Evolutionary conservation across 768 basidiomycete species (phyloP), one percentile per base, ranked within the genome.

Genomic region (Termitomyces heimii): DNA sequence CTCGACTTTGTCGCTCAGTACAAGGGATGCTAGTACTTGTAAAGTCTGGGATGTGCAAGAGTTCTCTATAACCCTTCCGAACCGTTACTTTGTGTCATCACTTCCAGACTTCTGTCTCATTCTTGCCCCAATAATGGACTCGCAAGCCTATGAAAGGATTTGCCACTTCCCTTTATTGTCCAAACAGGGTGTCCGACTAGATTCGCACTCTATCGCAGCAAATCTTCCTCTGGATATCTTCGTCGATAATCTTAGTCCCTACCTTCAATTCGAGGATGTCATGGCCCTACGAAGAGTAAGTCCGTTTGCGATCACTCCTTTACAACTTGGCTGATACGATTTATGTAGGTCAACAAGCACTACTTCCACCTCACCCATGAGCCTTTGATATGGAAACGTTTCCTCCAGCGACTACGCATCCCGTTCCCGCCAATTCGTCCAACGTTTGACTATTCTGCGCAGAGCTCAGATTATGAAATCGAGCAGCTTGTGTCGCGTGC

Each of bases 341-440:
- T 12, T 16, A 14, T 47, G 3, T 56, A 86, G 88, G 81, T 83
- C 31, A 82, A 77, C 72, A 83, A 77, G 62, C 65, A 77, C 4
- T 83, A 83, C 62, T 86, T 80, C 63, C 67, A 82, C 31, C 74
- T 89, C 57, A 86, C 85, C 0, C 84, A 88, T 56, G 81, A 88
- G 60, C 80, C 85, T 18, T 70, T 81, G 46, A 82, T 88, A 40
- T 89, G 88, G 88, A 86, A 84, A 66, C 79, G 80, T 18, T 81
- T 85, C 58, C 70, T 89, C 57, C 67, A 71, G 40, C 67, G 70
- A n/a, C 73, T 86, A 60, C 74, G 74, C 26, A 72, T 84, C n/a
- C 83, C 82, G 9, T 69, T 85, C 18, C 80, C 85, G 5, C 83
- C 83, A 4, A 69, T 86, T 5, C 83, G 85, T 2, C 86, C 86